Conservation (phyloP, 352 stramenopile genomes). For the Pythium oligandrum region DNA sequence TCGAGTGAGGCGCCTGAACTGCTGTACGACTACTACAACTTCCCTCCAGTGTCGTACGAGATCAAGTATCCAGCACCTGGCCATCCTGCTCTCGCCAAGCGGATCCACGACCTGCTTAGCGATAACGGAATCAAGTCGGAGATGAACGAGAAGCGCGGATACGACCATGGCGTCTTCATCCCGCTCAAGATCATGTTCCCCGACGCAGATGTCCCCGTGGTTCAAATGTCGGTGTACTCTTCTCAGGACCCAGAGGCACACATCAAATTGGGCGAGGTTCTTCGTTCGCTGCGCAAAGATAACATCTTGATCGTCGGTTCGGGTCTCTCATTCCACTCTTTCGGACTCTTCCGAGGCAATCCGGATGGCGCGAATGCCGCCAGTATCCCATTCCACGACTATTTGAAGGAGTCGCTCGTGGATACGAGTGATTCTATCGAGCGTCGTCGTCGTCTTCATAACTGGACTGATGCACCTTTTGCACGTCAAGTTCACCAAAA, state of each 20-base stretch:
- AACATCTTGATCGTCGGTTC: conserved; percentile 84
- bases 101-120: conserved; percentile 53
- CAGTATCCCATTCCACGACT: conserved; percentile 15
- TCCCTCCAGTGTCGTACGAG: conserved; percentile 77
- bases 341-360: conserved; percentile 8
- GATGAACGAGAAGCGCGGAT: conserved; percentile 55
- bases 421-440: conserved; percentile 7
- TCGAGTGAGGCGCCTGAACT: conserved; percentile 47
- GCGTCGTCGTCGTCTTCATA: conserved; percentile 19
- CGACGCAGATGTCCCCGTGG: conserved; percentile 80
- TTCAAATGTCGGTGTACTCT: conserved; percentile 73
- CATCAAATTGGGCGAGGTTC: conserved; percentile 58
- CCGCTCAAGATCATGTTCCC: conserved; percentile 82
- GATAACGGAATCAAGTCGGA: conserved; percentile 45
- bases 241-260: conserved; percentile 49
- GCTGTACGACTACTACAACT: conserved; percentile 89
- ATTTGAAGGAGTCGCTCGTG: conserved; percentile 13
- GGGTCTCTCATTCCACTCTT: conserved; percentile 26
- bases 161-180: conserved; percentile 89
- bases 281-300: conserved; percentile 57
- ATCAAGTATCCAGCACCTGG: conserved; percentile 72
- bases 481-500: conserved; percentile 32
- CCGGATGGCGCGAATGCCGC: conserved; percentile 1
- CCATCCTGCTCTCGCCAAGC: conserved; percentile 51
- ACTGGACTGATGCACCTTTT: conserved; percentile 35